Evolutionary conservation across 768 basidiomycete species (phyloP).

Genomic region (Termitomyces sp.): DNA sequence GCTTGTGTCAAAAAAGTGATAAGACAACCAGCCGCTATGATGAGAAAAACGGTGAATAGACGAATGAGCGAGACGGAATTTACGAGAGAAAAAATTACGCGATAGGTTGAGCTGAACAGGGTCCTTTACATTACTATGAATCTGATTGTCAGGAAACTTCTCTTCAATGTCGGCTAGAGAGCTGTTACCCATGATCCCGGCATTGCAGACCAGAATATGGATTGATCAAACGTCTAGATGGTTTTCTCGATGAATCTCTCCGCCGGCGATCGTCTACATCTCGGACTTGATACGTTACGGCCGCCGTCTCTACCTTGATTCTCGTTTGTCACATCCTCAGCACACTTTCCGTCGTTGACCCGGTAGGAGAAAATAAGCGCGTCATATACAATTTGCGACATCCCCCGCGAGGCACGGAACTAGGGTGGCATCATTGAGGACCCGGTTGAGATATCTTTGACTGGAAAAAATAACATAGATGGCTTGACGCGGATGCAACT

Average conservation of each 20-base stretch:
- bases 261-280: slow-evolving; percentile 41
- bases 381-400: slow-evolving; percentile 42
- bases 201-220: slow-evolving; percentile 54
- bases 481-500: not conserved
- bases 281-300: slow-evolving; percentile 48
- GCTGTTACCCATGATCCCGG: slow-evolving; percentile 49
- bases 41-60: not conserved
- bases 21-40: slow-evolving; percentile 38
- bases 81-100: slow-evolving; percentile 36
- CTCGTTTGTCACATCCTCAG: slow-evolving; percentile 38
- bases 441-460: slow-evolving; percentile 53
- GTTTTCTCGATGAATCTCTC: slow-evolving; percentile 41
- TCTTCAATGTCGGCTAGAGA: slow-evolving; percentile 46
- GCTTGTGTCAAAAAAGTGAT: slow-evolving; percentile 51
- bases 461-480: slow-evolving; percentile 15
- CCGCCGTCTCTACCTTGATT: slow-evolving; percentile 39
- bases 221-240: slow-evolving; percentile 41
- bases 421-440: slow-evolving; percentile 54
- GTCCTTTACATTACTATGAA: slow-evolving; percentile 52
- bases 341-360: slow-evolving; percentile 27
- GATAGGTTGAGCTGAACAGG: slow-evolving; percentile 50
- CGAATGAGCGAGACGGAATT: slow-evolving; percentile 10
- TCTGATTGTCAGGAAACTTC: slow-evolving; percentile 42
- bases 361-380: not conserved
- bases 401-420: slow-evolving; percentile 46